phyloP scores from a whole-genome alignment of 768 basidiomycete species.

The Mycena kentingensis region DNA sequence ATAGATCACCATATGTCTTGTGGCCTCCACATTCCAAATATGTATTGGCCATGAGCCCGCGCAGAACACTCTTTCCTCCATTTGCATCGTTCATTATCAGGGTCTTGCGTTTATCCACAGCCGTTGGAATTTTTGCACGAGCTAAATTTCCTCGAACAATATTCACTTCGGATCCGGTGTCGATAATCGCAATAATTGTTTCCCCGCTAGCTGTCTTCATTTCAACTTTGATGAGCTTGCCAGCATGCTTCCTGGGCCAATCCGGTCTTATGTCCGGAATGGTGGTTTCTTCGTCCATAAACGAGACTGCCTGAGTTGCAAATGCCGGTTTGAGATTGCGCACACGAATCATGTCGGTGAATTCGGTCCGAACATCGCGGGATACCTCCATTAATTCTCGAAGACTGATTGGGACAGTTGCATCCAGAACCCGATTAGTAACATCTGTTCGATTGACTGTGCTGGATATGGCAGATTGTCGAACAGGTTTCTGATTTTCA shows the following conservation, averaged over 20 bases:
- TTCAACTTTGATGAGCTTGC: neutral
- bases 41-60: constrained; percentile 14
- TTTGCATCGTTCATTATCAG: constrained; percentile 17
- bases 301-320: too few relatives aligned
- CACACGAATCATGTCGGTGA: neutral
- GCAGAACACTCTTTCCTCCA: constrained; percentile 12
- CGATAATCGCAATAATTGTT: neutral
- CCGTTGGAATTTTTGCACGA: neutral
- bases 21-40: constrained; percentile 16
- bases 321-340: neutral
- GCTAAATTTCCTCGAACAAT: neutral
- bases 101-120: neutral
- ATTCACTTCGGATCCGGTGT: too few relatives aligned
- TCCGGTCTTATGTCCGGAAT: neutral
- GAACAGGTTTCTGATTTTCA: neutral
- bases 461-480: neutral
- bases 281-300: too few relatives aligned
- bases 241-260: neutral
- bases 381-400: neutral
- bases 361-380: neutral
- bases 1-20: constrained; percentile 10
- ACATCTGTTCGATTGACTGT: neutral
- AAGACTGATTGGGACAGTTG: neutral
- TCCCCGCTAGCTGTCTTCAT: neutral
- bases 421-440: neutral